Evolutionary conservation across 1,139 yeast species (phyloP).

Genomic region (Suhomyces panamericanus): DNA sequence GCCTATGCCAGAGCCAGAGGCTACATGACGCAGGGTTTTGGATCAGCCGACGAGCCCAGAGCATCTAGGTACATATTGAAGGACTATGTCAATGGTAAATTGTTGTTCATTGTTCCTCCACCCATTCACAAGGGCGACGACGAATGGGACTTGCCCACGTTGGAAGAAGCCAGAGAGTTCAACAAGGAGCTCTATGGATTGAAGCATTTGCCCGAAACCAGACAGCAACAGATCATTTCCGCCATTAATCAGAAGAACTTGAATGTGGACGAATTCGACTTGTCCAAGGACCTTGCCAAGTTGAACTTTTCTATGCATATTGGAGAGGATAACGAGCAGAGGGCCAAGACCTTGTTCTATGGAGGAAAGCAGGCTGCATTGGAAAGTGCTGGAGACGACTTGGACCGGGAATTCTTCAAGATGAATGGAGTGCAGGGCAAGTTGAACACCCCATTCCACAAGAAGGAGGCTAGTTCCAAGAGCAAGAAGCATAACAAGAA

Average conservation of each 20-base stretch:
- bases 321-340: constrained; percentile 39
- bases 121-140: constrained; percentile 52
- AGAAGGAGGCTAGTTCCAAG: constrained; percentile 27
- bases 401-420: constrained; percentile 81
- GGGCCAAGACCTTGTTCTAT: constrained; percentile 48
- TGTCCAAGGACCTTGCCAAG: constrained; percentile 66
- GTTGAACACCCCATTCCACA: constrained; percentile 72
- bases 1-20: constrained; percentile 98
- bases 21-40: constrained; percentile 95
- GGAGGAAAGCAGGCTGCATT: constrained; percentile 85
- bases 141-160: constrained; percentile 36
- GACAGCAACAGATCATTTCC: constrained; percentile 66
- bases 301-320: constrained; percentile 81
- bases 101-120: constrained; percentile 85
- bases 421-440: constrained; percentile 66
- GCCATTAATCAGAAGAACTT: constrained; percentile 61
- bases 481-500: constrained; percentile 77
- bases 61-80: constrained; percentile 91
- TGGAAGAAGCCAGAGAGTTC: constrained; percentile 58
- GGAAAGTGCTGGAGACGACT: constrained; percentile 72
- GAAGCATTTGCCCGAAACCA: constrained; percentile 63
- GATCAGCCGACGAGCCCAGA: constrained; percentile 94
- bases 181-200: constrained; percentile 73
- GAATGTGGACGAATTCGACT: constrained; percentile 53
- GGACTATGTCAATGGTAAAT: constrained; percentile 92